These are phyloP conservation scores for Lentithecium fluviatile DNA, from an alignment of 495 filamentous ascomycete genomes.

Conservation along the genomic window DNA sequence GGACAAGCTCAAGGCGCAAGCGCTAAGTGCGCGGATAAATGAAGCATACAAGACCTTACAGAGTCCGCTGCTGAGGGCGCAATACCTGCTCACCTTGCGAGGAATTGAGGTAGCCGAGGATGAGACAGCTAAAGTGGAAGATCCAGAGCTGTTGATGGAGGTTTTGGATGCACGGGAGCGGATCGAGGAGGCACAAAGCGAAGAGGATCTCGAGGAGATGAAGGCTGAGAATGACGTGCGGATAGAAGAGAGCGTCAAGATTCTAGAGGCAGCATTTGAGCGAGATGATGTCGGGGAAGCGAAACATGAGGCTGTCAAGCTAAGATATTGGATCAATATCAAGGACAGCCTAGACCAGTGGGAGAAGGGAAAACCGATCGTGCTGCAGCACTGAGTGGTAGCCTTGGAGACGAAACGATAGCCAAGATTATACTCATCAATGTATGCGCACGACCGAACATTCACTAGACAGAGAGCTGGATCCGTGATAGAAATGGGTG, in stretches of 20 bases:
- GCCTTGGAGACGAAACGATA: too few species aligned
- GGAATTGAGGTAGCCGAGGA: slow-evolving; percentile 78
- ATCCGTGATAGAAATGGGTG: too few species aligned
- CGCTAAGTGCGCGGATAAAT: slow-evolving; percentile 75
- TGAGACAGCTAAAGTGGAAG: slow-evolving; percentile 64
- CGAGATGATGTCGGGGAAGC: slow-evolving; percentile 65
- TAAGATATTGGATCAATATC: slow-evolving; percentile 93
- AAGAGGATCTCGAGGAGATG: slow-evolving; percentile 62
- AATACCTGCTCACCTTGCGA: slow-evolving; percentile 73
- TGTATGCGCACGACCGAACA: too few species aligned
- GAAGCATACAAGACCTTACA: slow-evolving; percentile 81
- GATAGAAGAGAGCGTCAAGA: slow-evolving; percentile 57
- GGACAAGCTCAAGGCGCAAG: slow-evolving; percentile 64
- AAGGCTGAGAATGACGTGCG: slow-evolving; percentile 65
- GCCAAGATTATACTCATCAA: too few species aligned
- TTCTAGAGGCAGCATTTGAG: slow-evolving; percentile 63
- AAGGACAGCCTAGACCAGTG: slow-evolving; percentile 75
- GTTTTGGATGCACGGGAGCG: slow-evolving; percentile 84
- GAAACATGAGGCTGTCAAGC: slow-evolving; percentile 64
- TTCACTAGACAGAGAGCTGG: too few species aligned
- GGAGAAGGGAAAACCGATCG: slow-evolving; percentile 67
- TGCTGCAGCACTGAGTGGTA: slow-evolving; percentile 25
- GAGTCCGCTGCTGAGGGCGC: slow-evolving; percentile 72
- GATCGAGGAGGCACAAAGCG: slow-evolving; percentile 71
- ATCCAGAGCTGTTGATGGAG: slow-evolving; percentile 73